A percentile compares a stretch with the other conserved stretches of the same genome.
phyloP scores from a whole-genome alignment of 257 asterid species.

The Solanum piurae region DNA sequence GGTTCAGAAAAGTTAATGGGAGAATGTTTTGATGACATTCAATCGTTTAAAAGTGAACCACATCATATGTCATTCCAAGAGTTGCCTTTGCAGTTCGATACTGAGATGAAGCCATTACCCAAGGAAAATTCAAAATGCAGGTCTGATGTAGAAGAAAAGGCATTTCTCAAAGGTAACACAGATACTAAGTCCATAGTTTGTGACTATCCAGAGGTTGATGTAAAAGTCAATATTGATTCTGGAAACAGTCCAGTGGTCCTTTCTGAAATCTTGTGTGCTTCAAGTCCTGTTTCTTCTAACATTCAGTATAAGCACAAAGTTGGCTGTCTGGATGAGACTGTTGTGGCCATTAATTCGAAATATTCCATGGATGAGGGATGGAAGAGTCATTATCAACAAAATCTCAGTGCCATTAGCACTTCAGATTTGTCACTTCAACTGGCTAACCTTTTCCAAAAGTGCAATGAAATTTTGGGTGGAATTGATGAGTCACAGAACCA shows the following conservation, averaged over 20 bases:
- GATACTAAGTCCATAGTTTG: not conserved
- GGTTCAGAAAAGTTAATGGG: not conserved
- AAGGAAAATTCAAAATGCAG: not conserved
- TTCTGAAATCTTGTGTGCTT: not conserved
- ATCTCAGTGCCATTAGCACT: not conserved
- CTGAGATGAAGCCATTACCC: not conserved
- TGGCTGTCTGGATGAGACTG: not conserved
- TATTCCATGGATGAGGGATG: not conserved
- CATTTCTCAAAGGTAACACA: not conserved
- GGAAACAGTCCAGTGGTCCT: not conserved
- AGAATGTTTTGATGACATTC: not conserved
- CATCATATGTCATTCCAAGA: not conserved
- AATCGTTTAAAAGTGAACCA: not conserved
- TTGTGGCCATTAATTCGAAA: not conserved
- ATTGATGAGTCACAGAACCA: not conserved
- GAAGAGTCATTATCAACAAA: not conserved
- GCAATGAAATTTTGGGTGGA: conserved; percentile 3
- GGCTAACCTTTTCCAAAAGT: not conserved
- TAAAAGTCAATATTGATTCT: not conserved
- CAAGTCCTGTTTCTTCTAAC: not conserved
- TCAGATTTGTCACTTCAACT: not conserved
- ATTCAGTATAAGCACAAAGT: not conserved
- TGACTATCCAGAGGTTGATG: not conserved
- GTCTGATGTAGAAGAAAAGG: not conserved
- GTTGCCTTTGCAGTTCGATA: not conserved